Evolutionary conservation across 306 rosid genomes (phyloP).

Genomic region (Gillenia trifoliata): DNA sequence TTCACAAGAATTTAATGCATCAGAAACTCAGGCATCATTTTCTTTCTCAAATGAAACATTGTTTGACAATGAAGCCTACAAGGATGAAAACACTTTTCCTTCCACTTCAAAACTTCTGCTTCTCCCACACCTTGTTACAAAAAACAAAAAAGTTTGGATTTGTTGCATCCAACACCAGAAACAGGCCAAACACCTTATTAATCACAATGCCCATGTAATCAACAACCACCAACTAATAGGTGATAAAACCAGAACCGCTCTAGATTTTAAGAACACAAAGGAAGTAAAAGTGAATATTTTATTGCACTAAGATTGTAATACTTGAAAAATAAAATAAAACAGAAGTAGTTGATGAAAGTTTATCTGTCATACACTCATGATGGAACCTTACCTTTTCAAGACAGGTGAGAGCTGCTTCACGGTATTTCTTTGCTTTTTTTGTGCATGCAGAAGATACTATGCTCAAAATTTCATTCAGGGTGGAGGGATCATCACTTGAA

Average conservation of each 20-base stretch:
- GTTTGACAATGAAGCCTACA: not conserved
- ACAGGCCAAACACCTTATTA: not conserved
- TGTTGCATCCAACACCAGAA: not conserved
- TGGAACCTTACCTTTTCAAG: constrained; percentile 65
- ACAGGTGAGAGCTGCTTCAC: constrained; percentile 80
- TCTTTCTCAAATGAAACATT: not conserved
- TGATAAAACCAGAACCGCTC: not conserved
- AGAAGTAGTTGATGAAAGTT: constrained; percentile 11
- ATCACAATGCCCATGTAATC: not conserved
- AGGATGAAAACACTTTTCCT: not conserved
- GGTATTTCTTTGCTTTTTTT: constrained; percentile 72
- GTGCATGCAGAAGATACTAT: constrained; percentile 69
- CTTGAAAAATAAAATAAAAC: not conserved
- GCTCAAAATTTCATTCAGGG: constrained; percentile 64
- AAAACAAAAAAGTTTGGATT: not conserved
- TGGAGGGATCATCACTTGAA: constrained; percentile 41
- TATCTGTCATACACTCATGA: constrained; percentile 9
- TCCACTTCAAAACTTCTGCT: not conserved
- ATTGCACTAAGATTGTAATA: not conserved
- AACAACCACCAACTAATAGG: not conserved
- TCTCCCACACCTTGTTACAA: not conserved
- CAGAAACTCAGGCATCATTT: not conserved
- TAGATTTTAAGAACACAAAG: not conserved
- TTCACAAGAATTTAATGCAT: not conserved
- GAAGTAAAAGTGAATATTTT: not conserved